Conservation (phyloP, 2,329 filamentous ascomycete genomes). For the Emmonsia crescens region DNA sequence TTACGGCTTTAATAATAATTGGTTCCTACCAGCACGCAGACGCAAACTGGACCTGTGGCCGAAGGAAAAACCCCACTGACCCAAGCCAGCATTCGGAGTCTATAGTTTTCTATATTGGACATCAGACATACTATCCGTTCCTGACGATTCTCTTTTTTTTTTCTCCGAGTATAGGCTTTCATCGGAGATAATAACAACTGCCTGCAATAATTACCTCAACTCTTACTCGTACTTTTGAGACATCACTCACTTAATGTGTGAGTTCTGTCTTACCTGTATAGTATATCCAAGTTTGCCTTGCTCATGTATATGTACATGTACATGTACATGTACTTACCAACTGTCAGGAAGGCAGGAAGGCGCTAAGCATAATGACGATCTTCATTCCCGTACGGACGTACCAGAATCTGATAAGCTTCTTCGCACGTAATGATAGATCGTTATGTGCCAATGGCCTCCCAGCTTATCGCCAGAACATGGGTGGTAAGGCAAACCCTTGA, state of each 20-base stretch:
- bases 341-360: background rate
- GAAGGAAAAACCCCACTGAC: background rate
- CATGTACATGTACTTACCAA: too few relatives aligned
- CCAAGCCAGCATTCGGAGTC: background rate
- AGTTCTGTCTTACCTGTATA: too few relatives aligned
- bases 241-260: too few relatives aligned
- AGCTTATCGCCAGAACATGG: background rate
- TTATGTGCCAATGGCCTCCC: background rate
- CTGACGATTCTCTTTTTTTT: too few relatives aligned
- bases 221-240: too few relatives aligned
- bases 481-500: background rate
- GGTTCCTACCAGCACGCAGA: background rate
- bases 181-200: too few relatives aligned
- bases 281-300: background rate
- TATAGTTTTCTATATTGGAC: background rate
- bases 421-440: background rate
- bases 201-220: too few relatives aligned
- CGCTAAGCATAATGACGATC: background rate
- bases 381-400: background rate
- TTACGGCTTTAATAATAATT: background rate
- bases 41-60: too few relatives aligned
- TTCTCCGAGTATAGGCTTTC: too few relatives aligned
- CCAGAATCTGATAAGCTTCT: background rate
- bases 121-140: too few relatives aligned
- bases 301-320: too few relatives aligned